These are phyloP conservation scores for Epichloe baconii DNA, from an alignment of 2,329 filamentous ascomycete species.

Conservation along the genomic window DNA sequence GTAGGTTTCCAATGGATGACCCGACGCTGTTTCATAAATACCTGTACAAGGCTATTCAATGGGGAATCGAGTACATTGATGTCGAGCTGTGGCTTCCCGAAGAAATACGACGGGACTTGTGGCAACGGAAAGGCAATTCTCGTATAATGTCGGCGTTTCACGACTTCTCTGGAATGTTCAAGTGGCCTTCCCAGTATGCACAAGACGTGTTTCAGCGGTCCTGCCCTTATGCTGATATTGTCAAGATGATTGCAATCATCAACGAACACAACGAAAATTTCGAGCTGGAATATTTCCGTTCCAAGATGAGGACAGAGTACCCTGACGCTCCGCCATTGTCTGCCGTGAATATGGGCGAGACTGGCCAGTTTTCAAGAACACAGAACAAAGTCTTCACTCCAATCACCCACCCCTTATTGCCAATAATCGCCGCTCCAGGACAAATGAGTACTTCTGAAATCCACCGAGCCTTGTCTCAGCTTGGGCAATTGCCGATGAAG, in stretches of 20 bases:
- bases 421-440: slow-evolving; percentile 73
- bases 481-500: slow-evolving; percentile 69
- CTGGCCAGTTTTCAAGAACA: slow-evolving; percentile 72
- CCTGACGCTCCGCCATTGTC: slow-evolving; percentile 61
- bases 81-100: slow-evolving; percentile 81
- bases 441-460: slow-evolving; percentile 80
- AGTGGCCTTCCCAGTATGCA: slow-evolving; percentile 65
- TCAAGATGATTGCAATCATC: slow-evolving; percentile 84
- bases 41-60: slow-evolving; percentile 72
- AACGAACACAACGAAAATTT: slow-evolving; percentile 77
- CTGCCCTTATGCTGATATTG: slow-evolving; percentile 65
- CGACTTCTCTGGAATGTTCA: slow-evolving; percentile 74
- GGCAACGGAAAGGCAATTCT: slow-evolving; percentile 60
- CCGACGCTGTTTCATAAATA: slow-evolving; percentile 65
- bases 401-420: slow-evolving; percentile 73
- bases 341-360: slow-evolving; percentile 75
- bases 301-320: slow-evolving; percentile 56
- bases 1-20: slow-evolving; percentile 72
- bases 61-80: slow-evolving; percentile 83
- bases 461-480: slow-evolving; percentile 62
- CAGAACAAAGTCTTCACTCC: slow-evolving; percentile 79
- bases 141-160: slow-evolving; percentile 88
- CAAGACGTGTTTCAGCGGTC: slow-evolving; percentile 60
- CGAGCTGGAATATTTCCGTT: slow-evolving; percentile 79
- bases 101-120: slow-evolving; percentile 53